phyloP scores from a whole-genome alignment of 169 alveolate genomes.

The Miamiensis avidus region DNA sequence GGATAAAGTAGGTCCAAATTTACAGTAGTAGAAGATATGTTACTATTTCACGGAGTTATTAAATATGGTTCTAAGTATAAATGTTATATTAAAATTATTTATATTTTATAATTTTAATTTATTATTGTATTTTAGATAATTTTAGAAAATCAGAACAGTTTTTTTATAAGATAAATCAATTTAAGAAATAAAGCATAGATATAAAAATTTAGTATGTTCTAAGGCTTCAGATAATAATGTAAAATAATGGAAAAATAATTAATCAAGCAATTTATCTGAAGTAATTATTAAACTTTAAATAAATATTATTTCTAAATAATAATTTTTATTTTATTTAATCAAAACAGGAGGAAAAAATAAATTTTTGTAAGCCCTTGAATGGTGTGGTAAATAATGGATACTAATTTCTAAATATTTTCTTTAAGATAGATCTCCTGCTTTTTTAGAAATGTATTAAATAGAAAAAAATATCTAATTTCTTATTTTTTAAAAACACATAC shows the following conservation, averaged over 20 bases:
- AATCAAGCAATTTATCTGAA: neutral
- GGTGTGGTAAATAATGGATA: neutral
- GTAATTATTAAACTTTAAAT: neutral
- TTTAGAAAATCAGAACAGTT: neutral
- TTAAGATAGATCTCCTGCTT: neutral
- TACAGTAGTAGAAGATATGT: neutral
- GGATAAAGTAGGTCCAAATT: neutral
- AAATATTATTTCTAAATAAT: neutral
- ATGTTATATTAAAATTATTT: no score
- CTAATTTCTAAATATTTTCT: neutral
- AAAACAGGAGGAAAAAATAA: neutral
- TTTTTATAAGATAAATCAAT: conserved; percentile 11
- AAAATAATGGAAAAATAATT: conserved; percentile 8
- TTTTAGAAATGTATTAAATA: neutral
- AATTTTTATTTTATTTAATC: neutral
- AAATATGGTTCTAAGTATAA: neutral
- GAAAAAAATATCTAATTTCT: no score
- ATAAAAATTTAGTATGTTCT: conserved; percentile 21
- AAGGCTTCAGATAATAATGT: conserved; percentile 2
- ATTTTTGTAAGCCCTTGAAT: neutral
- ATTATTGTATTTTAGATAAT: no score
- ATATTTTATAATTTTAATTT: no score
- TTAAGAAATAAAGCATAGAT: conserved; percentile 11
- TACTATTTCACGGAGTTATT: neutral
- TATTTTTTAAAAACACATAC: no score